Percentiles rank a stretch among this genome's conserved stretches.
Evolutionary conservation across 768 basidiomycete species (phyloP).

Genomic region (Trametes cingulata): DNA sequence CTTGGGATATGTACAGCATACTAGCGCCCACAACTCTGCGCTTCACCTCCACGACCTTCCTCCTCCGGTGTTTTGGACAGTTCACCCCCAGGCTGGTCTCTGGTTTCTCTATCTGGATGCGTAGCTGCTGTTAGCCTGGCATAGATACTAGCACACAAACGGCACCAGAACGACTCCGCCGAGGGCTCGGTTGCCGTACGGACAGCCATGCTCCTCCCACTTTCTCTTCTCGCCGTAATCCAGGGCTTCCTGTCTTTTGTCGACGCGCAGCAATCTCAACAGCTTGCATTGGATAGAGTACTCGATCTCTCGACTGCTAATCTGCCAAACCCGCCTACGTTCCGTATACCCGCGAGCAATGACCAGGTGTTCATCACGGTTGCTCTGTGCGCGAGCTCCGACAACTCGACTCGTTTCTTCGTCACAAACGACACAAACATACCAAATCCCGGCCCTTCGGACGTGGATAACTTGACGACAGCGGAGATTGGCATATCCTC

Average conservation of each 20-base stretch:
- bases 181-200: not conserved
- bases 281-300: slow-evolving; percentile 22
- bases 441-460: slow-evolving; percentile 37
- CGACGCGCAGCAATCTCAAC: slow-evolving; percentile 19
- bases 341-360: slow-evolving; percentile 29
- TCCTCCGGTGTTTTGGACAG: too few relatives aligned
- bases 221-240: slow-evolving; percentile 22
- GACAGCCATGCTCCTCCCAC: slow-evolving; percentile 19
- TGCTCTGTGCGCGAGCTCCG: slow-evolving; percentile 33
- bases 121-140: too few relatives aligned
- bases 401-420: slow-evolving; percentile 52
- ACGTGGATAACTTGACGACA: slow-evolving; percentile 40
- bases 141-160: too few relatives aligned
- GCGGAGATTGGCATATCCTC: slow-evolving; percentile 47
- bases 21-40: too few relatives aligned
- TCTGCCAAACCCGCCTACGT: slow-evolving; percentile 25
- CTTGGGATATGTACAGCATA: too few relatives aligned
- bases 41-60: too few relatives aligned
- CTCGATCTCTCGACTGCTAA: slow-evolving; percentile 16
- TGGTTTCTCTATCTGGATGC: too few relatives aligned
- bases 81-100: too few relatives aligned
- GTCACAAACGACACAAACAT: slow-evolving; percentile 51
- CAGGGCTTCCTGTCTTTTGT: slow-evolving; percentile 21
- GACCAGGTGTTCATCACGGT: slow-evolving; percentile 34
- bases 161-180: not conserved